Evolutionary conservation across 257 asterid species (phyloP), one percentile per base, ranked within the genome.

Genomic region (Primulina tabacum): DNA sequence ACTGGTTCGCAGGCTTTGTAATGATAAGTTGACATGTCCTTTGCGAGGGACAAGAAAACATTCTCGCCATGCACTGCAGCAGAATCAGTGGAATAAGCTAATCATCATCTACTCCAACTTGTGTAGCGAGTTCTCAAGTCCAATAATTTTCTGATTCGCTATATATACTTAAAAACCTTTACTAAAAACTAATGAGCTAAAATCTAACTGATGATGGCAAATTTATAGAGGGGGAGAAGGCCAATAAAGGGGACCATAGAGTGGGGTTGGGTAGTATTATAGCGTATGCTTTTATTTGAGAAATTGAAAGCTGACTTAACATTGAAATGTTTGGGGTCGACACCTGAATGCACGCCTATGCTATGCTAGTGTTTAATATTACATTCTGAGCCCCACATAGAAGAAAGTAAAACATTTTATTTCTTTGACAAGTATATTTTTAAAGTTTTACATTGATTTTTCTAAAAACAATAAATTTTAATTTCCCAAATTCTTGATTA

Each of bases 21-120:
- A 89, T 87, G 76, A 86, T 78, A 80, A 73, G 73, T 29, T 62
- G 83, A 74, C 62, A 72, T 75, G 86, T 80, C 73, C 56, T 75
- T 67, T 60, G 82, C 79, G 69, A 71, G 88, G 61, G 94, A 90
- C 96, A 90, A 88, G 65, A 78, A 90, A 79, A 90, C 97, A 93
- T 87, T 76, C 84, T 74, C 74, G 64, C 72, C 75, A 73, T 67
- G 78, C 69, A 68, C n/a, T 14, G n/a, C 17, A 43, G 53, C 18
- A 50, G 56, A 14, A 16, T 50, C 20, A 50, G 56, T 50, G 8
- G 56, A 14, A 16, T 43, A 43, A 12, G 53, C n/a, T 43, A 43
- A 43, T 50, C 56, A 16, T 50, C 20, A 50, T 2, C 1, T 11
- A 43, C 53, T 43, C 53, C 53, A 43, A 3, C 53, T 11, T 43